Base-by-base conservation (phyloP, 768 basidiomycete genomes). In the Trametes punicea region DNA sequence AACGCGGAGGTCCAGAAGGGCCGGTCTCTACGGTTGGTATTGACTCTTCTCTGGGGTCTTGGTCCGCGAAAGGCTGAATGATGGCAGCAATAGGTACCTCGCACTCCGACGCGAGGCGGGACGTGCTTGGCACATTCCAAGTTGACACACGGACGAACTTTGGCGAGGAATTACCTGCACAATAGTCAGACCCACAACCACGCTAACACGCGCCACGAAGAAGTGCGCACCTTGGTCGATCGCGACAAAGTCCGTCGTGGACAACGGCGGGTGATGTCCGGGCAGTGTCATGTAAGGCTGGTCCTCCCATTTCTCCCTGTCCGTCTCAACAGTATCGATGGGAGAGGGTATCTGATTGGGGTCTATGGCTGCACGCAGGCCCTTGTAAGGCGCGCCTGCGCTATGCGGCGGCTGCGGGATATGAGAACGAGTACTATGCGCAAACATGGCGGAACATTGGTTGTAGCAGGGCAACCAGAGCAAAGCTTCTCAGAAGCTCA, bases 301-400 rank as follows among this genome's bases (percentile, higher is more conserved):
- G 20, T 81, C 75, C 64, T 89, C 84, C 85, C 90, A 93, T 75
- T 81, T 73, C 56, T 82, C 79, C 60, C 88, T 84, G 78, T 98
- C 95, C 6, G 77, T 71, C 63, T 92, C 89, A 48, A 89, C 83
- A 11, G 83, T 76, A 38, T 88, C 85, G 15, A 91, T 84, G 21
- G 93, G 88, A 3, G 93, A 95, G n/a, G 97, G 97, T 26, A 98
- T 85, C 67, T 96, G 93, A 62, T 74, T 80, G 6, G 89, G 85
- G 69, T 98, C 91, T 63, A 99, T 92, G 55, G 85, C 83, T 42
- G 87, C 79, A 36, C 90, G 82, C 52, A 90, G 78, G 54, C 75
- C 76, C 69, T 75, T 73, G 63, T 80, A 75, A 9, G 75, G 64
- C 26, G 77, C 74, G 3, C 84, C 84, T 13, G 80, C 76, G 38